A percentile compares a stretch with the other conserved stretches of the same genome.
Evolutionary conservation across 2,329 filamentous ascomycete species (phyloP).

Genomic region (Phialophora tarda): DNA sequence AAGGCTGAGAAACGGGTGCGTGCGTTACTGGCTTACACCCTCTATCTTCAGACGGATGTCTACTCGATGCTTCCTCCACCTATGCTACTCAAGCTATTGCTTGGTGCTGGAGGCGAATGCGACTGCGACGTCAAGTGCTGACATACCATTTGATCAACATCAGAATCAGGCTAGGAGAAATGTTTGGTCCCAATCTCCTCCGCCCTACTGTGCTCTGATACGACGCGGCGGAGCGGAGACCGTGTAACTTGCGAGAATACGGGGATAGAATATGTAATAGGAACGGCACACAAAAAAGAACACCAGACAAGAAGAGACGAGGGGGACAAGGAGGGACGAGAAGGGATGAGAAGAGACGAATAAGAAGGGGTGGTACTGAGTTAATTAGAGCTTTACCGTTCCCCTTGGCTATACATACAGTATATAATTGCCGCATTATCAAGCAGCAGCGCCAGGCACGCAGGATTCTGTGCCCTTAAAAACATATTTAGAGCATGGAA

Average conservation of each 20-base stretch:
- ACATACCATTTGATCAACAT: background rate
- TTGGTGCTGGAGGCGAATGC: background rate
- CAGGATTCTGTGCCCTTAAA: background rate
- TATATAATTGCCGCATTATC: too few relatives aligned
- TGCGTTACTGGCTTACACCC: background rate
- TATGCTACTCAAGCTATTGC: background rate
- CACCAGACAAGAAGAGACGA: too few relatives aligned
- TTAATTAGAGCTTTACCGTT: too few relatives aligned
- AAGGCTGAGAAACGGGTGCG: background rate
- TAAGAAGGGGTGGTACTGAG: too few relatives aligned
- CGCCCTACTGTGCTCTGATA: too few relatives aligned
- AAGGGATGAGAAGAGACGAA: too few relatives aligned
- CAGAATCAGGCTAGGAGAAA: conserved; percentile 32
- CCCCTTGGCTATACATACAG: too few relatives aligned
- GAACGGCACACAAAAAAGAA: too few relatives aligned
- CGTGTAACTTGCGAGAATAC: conserved; percentile 35
- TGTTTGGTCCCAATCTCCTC: conserved; percentile 24
- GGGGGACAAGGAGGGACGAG: too few relatives aligned
- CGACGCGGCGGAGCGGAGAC: conserved; percentile 22
- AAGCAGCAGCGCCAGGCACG: too few relatives aligned
- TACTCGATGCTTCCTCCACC: background rate
- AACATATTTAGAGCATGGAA: background rate
- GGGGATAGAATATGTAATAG: too few relatives aligned
- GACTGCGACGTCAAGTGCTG: background rate
- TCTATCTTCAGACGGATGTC: background rate